These are phyloP conservation scores for Novymonas esmeraldas DNA, from an alignment of 208 protist genomes.

Conservation along the genomic window DNA sequence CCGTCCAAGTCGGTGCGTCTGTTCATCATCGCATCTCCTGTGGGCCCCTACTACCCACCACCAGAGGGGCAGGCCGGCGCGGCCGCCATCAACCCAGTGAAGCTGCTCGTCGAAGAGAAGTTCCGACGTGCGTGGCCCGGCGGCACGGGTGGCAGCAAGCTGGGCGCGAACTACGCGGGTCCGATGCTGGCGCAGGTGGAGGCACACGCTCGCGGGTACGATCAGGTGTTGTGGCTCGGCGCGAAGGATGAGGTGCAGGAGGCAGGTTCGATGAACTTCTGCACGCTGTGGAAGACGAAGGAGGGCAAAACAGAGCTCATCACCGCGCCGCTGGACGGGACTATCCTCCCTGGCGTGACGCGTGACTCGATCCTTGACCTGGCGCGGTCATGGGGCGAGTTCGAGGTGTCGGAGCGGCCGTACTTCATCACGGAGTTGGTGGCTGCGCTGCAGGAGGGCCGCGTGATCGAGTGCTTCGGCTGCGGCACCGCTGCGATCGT, in stretches of 20 bases:
- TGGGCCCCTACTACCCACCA: constrained; percentile 97
- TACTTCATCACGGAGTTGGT: constrained; percentile 91
- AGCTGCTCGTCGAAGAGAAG: constrained; percentile 89
- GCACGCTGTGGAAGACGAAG: constrained; percentile 88
- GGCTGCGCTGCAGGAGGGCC: constrained; percentile 75
- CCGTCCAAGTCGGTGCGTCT: constrained; percentile 61
- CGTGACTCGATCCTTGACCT: constrained; percentile 95
- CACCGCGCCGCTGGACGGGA: constrained; percentile 95
- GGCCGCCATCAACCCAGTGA: constrained; percentile 86
- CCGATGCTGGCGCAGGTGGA: constrained; percentile 86
- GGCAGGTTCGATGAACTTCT: constrained; percentile 99
- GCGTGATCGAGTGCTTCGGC: constrained; percentile 96
- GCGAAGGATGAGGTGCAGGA: constrained; percentile 95
- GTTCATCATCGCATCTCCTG: constrained; percentile 96
- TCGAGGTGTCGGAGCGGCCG: constrained; percentile 83
- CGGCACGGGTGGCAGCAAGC: constrained; percentile 94
- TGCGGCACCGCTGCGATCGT: constrained; percentile 97
- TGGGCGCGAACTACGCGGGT: constrained; percentile 94
- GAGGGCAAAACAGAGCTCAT: constrained; percentile 88
- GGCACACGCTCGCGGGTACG: constrained; percentile 91
- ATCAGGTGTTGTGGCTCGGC: constrained; percentile 98
- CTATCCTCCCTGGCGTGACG: constrained; percentile 96
- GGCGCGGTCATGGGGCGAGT: constrained; percentile 78
- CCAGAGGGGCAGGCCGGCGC: constrained; percentile 24
- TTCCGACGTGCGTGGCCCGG: constrained; percentile 95